Base-by-base conservation (phyloP, 2,329 filamentous ascomycete genomes). In the Dactylellina cionopaga region DNA sequence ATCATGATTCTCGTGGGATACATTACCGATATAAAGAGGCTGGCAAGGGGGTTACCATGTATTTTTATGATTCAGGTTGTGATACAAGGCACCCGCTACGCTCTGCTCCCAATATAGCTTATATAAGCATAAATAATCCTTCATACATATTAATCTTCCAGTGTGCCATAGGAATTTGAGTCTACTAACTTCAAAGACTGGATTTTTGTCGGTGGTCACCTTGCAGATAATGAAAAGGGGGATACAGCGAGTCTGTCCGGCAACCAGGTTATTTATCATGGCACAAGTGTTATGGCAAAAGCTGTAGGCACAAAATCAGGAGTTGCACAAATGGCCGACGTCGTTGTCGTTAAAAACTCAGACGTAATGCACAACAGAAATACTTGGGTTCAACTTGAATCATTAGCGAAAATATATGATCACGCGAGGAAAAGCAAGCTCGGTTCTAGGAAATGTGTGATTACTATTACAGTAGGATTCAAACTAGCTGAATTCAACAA, bases 41-140 rank as follows among this genome's bases (percentile, higher is more conserved):
- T 0, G 56, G 56, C 6, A 6, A 60, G 22, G 56, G 56, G 9
- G 41, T 31, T 10, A 41, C 41, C 1, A 15, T 60, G 5, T 60
- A 47, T 29, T 11, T 51, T 10, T 17, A 49, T n/a, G 56, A 60
- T 51, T 39, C 5, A 15, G 56, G 56, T 3, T 39, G 29, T 29
- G 43, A 51, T 19, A 5, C 43, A 13, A 47, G 56, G 25, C 56
- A 60, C 19, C 56, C 56, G 27, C 25, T 49, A 49, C 15, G 44
- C 13, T 15, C 24, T 1, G 19, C n/a, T n/a, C 37, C 13, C 13
- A n/a, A 41, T n/a, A 6, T 5, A 5, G 5, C 13, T 4, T n/a
- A n/a, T 41, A 17, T 43, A 19, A 43, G 35, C 17, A 19, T 19
- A 51, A 15, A 10, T n/a, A 10, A 33, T 2, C 7, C 2, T 1